Base-by-base conservation (phyloP, 352 stramenopile species). In the Pythium chondricola region DNA sequence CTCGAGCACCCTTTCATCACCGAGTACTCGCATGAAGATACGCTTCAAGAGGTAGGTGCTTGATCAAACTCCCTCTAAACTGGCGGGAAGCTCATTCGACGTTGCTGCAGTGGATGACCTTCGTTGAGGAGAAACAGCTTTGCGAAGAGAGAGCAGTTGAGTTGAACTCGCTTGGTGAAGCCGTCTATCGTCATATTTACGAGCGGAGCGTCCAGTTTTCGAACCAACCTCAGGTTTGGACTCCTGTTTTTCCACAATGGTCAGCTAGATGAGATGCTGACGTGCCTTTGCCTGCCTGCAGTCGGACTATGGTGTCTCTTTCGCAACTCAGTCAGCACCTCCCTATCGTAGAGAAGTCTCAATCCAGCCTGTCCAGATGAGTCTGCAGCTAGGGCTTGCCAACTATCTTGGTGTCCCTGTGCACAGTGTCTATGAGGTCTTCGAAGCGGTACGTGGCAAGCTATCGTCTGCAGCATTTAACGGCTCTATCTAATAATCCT, bases 251-350 rank as follows among this genome's bases (percentile, higher is more conserved):
- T 13, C 3, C 22, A 7, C 8, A 33, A 33, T 33, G 29, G 29
- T 13, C 29, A 9, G 9, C 42, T 38, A 7, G 36, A 37, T 52
- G n/a, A 7, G 11, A 0, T 32, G n/a, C 31, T 56, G 25, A 29
- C 3, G 21, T 10, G 26, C 9, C 38, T 14, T n/a, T 48, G 10
- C 18, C 32, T 57, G n/a, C 11, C 5, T 21, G 16, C 42, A 93
- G 78, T 91, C 82, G 22, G 82, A 93, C 46, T 89, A 87, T 38
- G 79, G 80, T 1, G 65, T 83, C 41, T 90, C 82, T 2, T 89
- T 93, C 31, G 60, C 85, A 8, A 75, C 76, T n/a, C 71, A 77
- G 65, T 66, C 62, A 3, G 71, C 67, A 4, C 65, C 69, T 6
- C 77, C 80, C 39, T 74, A 68, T 53, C 63, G 77, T 22, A 65